A percentile compares a stretch with the other conserved stretches of the same genome.
Conservation (phyloP, 495 filamentous ascomycete species). For the Penicillium pulvis region DNA sequence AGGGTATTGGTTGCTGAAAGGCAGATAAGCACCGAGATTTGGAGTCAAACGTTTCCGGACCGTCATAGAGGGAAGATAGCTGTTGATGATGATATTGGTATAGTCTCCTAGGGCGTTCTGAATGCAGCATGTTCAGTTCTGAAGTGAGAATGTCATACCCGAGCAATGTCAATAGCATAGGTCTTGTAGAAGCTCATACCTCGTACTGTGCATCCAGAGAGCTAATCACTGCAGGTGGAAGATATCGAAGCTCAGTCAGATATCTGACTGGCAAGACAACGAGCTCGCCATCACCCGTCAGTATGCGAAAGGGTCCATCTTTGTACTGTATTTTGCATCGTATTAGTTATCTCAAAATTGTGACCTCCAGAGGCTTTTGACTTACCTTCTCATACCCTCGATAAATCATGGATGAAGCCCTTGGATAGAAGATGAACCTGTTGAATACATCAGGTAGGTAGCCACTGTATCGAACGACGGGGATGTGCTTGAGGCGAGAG, state of each 20-base stretch:
- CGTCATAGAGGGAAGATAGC: conserved; percentile 26
- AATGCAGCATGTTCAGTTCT: background rate
- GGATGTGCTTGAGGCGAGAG: conserved; percentile 23
- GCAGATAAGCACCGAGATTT: conserved; percentile 19
- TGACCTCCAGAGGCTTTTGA: background rate
- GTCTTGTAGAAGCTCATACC: conserved; percentile 12
- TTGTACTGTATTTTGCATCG: conserved; percentile 25
- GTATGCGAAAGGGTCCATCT: conserved; percentile 31
- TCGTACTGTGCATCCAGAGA: conserved; percentile 33
- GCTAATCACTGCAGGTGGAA: conserved; percentile 25
- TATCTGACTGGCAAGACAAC: conserved; percentile 36
- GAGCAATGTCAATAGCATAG: too few relatives aligned
- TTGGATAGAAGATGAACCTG: conserved; percentile 29
- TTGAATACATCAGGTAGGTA: conserved; percentile 33
- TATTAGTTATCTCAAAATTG: background rate
- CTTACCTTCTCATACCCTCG: conserved; percentile 32
- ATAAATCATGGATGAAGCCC: conserved; percentile 25
- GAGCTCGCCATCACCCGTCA: conserved; percentile 38
- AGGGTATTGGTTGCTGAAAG: background rate
- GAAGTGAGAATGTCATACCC: background rate
- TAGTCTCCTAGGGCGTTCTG: conserved; percentile 37
- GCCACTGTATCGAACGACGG: conserved; percentile 26
- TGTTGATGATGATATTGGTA: conserved; percentile 32
- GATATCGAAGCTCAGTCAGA: conserved; percentile 26
- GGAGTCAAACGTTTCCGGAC: conserved; percentile 32